These are phyloP conservation scores for Lactifluus volemus DNA, from an alignment of 768 basidiomycete species.

Conservation along the genomic window DNA sequence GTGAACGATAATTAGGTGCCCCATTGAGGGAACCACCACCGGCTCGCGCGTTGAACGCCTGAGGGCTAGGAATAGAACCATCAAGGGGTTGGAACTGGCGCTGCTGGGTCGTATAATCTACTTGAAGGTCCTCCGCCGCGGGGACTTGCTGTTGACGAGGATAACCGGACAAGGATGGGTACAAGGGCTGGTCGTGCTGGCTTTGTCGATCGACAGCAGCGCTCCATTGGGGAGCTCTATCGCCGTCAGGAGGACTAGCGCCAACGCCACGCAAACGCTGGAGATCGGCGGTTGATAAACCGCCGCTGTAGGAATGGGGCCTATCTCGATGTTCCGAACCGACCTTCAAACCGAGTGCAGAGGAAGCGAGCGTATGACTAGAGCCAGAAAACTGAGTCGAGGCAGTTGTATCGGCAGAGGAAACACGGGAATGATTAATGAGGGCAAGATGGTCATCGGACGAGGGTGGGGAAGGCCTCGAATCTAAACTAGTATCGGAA, in stretches of 20 bases:
- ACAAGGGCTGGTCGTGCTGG: slow-evolving; percentile 34
- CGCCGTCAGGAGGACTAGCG: slow-evolving; percentile 24
- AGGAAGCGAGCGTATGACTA: slow-evolving; percentile 49
- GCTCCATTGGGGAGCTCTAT: slow-evolving; percentile 23
- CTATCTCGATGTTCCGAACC: slow-evolving; percentile 61
- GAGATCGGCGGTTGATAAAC: slow-evolving; percentile 63
- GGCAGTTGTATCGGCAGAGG: slow-evolving; percentile 68
- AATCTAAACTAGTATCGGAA: slow-evolving; percentile 62
- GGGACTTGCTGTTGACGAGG: slow-evolving; percentile 26
- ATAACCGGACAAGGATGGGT: slow-evolving; percentile 60
- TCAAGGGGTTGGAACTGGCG: slow-evolving; percentile 44
- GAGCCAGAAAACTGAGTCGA: slow-evolving; percentile 47
- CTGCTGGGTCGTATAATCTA: slow-evolving; percentile 52
- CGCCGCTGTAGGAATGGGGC: slow-evolving; percentile 76
- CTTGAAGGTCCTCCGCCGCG: slow-evolving; percentile 29
- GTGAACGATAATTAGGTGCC: slow-evolving; percentile 50
- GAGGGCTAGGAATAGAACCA: slow-evolving; percentile 31
- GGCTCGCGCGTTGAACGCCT: slow-evolving; percentile 35
- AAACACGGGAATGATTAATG: slow-evolving; percentile 66
- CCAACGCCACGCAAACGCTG: slow-evolving; percentile 67
- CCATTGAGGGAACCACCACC: slow-evolving; percentile 46
- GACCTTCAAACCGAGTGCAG: slow-evolving; percentile 44
- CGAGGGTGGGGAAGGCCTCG: slow-evolving; percentile 48
- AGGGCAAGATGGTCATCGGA: slow-evolving; percentile 57
- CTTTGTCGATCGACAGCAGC: slow-evolving; percentile 25